Evolutionary conservation across 352 stramenopile genomes (phyloP), one percentile per base, ranked within the genome.

Genomic region (Phytophthora lateralis): DNA sequence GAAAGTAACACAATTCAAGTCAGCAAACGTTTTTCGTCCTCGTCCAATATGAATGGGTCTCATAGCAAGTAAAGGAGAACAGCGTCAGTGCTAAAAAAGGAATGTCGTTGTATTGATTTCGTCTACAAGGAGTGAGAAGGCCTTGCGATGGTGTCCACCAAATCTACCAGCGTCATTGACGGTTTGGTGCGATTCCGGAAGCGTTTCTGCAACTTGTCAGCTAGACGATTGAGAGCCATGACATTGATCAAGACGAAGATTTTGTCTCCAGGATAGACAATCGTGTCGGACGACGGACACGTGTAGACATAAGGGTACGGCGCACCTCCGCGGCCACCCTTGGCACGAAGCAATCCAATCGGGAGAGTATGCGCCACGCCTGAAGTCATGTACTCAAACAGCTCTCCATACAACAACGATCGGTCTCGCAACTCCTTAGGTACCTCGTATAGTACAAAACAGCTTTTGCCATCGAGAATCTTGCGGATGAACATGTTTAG

Each of bases 261-360:
- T 53, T 95, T 93, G 69, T 95, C 87, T 12, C 80, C 56, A 14
- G 80, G 63, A 30, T 92, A 74, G 8, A 95, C 76, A 11, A 86
- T 47, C 26, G 83, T 86, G 30, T 77, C 70, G 0, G 81, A 81
- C 0, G 73, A 68, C 11, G 87, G 84, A 49, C 80, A 89, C 0
- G 88, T 96, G 71, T 93, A 96, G 27, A 96, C 83, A 42, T 93
- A 96, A 14, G 82, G 70, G 35, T 89, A 86, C 2, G 83, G 75
- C 1, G 85, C 85, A 7, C 68, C 77, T 24, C 64, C 75, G 20
- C 69, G 44, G 1, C 77, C 74, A 4, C 73, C 82, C 38, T 79
- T 75, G 0, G 77, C 80, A 4, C 88, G 85, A 17, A 96, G 54
- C 24, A 96, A 43, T 0, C 82, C 88, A 24, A 96, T 91, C 0